Evolutionary conservation across 805 yeast species (phyloP), one percentile per base, ranked within the genome.

Genomic region (Brettanomyces custersianus): DNA sequence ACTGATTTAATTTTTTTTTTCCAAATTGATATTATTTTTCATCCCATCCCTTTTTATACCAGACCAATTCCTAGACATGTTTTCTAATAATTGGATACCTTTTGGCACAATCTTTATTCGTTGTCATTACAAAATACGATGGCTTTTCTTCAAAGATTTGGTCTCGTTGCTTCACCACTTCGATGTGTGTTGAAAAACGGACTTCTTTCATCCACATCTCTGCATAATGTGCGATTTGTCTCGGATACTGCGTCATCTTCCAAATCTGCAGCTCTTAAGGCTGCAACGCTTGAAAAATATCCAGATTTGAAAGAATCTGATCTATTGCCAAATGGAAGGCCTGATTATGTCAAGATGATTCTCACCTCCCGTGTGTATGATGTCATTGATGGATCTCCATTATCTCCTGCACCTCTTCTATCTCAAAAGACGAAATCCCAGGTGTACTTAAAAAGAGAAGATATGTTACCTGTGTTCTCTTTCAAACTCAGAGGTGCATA

Each of bases 401-500:
- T 87, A 27, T 72, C 84, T 1, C 64, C 67, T 25, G 97, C 95
- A 0, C 72, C 75, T 9, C 76, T 80, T 20, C 65, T 92, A 32
- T 78, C 92, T 1, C 79, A 77, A 33, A 78, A 75, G 50, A 65
- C 78, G n/a, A 83, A 82, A 35, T 68, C 95, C 31, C 79, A 79
- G 28, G 78, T 94, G 12, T 66, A 71, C 39, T 64, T 92, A 46
- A 92, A 92, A 54, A 72, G 99, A 46, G 99, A 92, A 54, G 98
- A 94, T 53, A 66, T 87, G 25, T 69, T 86, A 39, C 97, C 98
- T 0, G 98, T 92, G 4, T 94, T 92, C 59, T 81, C 94, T 31
- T 92, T 92, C 72, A 92, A 92, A 62, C 68, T 92, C 41, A 79
- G 99, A 57, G 99, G 99, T 40, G 99, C 98, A 13, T 86, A 88